Base-by-base conservation (phyloP, 2,329 filamentous ascomycete genomes). In the Pyrenophora teres region DNA sequence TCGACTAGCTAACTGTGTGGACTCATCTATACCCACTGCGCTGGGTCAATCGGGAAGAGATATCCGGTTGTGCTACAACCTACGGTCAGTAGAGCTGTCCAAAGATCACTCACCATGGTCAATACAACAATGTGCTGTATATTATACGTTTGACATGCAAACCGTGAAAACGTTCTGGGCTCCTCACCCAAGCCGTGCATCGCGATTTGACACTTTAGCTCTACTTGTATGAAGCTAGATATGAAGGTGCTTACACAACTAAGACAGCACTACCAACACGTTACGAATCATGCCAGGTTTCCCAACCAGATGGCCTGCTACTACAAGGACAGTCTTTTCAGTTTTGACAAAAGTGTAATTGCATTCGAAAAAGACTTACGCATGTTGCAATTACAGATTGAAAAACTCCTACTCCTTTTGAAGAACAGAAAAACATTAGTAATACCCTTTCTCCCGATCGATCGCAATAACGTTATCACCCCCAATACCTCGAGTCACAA, bases 61-160 rank as follows among this genome's bases (percentile, higher is more conserved):
- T 6, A 40, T 76, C 1, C 68, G 72, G 8, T 32, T 77, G 5
- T 74, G 74, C 46, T 78, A 77, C 52, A 77, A 65, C 43, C 51
- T 79, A 9, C 73, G 72, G 30, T 76, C 72, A 4, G 69, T 73
- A 8, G 73, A 69, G 31, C 51, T 45, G 21, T 68, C 62, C 4
- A 45, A 45, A 35, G 47, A 40, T 23, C 46, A 59, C 6, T 46
- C 62, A 41, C 58, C 59, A 1, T 77, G 74, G 75, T 73, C 71
- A 3, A 64, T 76, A 18, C 65, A 76, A 3, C 71, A 76, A 46
- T 65, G 65, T 6, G 69, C 70, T 5, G 46, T 73, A 2, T 71
- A 76, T 51, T 74, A 78, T 45, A 68, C 68, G 0, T 76, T 77
- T 40, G 76, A 79, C 52, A 16, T 74, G 1, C 50, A 67, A 15